Conservation (phyloP, 805 yeast species). For the Isabelozyma pseudorhagii region DNA sequence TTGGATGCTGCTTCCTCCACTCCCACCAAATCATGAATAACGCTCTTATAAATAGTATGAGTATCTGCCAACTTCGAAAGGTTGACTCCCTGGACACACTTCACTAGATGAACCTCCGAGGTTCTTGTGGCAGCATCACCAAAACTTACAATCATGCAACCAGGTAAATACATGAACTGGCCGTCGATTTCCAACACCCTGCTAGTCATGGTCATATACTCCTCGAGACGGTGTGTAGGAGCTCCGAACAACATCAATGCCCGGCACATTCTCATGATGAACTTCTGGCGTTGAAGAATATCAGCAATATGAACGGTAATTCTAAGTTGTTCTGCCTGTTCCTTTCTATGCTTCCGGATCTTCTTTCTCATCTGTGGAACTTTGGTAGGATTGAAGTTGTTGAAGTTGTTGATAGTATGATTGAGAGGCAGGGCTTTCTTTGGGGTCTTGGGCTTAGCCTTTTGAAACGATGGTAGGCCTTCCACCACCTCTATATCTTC, state of each 20-base stretch:
- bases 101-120: conserved; percentile 85
- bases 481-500: background rate
- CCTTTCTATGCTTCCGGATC: conserved; percentile 30
- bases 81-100: conserved; percentile 85
- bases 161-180: conserved; percentile 88
- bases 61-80: conserved; percentile 76
- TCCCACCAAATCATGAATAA: conserved; percentile 83
- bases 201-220: conserved; percentile 88
- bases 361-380: conserved; percentile 11
- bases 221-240: conserved; percentile 93
- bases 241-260: conserved; percentile 95
- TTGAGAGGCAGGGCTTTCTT: background rate
- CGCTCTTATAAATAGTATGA: conserved; percentile 81
- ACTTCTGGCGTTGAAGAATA: conserved; percentile 80
- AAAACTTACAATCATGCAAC: conserved; percentile 91
- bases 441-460: background rate
- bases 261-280: conserved; percentile 78
- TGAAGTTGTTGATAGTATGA: background rate
- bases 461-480: background rate
- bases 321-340: conserved; percentile 48
- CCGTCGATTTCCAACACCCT: conserved; percentile 91
- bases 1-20: conserved; percentile 80
- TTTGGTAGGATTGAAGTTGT: background rate
- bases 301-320: conserved; percentile 94
- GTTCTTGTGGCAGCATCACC: conserved; percentile 95